phyloP scores from a whole-genome alignment of 768 basidiomycete species.

The Candolleomyces eurysporus region DNA sequence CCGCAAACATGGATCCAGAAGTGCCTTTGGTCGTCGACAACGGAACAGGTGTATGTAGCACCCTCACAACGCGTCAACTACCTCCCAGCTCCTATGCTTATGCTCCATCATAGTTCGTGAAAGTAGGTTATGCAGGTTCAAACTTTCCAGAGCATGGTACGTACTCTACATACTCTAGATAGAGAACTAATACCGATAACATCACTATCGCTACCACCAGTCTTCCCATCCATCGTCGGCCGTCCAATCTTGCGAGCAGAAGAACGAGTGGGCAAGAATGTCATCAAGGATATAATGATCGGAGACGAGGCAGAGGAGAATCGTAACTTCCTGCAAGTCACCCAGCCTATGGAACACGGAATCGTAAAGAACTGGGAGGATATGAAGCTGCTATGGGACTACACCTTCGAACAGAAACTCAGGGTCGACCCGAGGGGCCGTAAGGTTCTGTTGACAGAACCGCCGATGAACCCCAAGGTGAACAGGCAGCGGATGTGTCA shows the following conservation, averaged over 20 bases:
- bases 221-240: constrained; percentile 96
- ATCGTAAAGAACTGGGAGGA: constrained; percentile 99
- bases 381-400: constrained; percentile 98
- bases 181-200: background rate
- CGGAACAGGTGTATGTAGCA: constrained; percentile 73
- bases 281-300: constrained; percentile 97
- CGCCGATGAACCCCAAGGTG: constrained; percentile 96
- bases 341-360: constrained; percentile 99
- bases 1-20: constrained; percentile 40
- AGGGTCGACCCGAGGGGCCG: constrained; percentile 80
- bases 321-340: constrained; percentile 93
- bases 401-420: constrained; percentile 96
- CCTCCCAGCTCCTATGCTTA: constrained; percentile 6
- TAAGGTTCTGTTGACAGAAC: constrained; percentile 94
- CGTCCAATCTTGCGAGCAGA: constrained; percentile 97
- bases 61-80: background rate
- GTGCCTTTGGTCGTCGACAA: constrained; percentile 80
- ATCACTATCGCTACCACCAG: constrained; percentile 34
- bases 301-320: constrained; percentile 95
- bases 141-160: constrained; percentile 94
- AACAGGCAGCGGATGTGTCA: constrained; percentile 94
- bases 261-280: constrained; percentile 81
- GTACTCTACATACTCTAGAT: constrained; percentile 9
- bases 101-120: constrained; percentile 65
- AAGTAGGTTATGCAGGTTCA: constrained; percentile 87